These are phyloP conservation scores for Aaosphaeria arxii DNA, from an alignment of 2,329 filamentous ascomycete species.

Conservation along the genomic window DNA sequence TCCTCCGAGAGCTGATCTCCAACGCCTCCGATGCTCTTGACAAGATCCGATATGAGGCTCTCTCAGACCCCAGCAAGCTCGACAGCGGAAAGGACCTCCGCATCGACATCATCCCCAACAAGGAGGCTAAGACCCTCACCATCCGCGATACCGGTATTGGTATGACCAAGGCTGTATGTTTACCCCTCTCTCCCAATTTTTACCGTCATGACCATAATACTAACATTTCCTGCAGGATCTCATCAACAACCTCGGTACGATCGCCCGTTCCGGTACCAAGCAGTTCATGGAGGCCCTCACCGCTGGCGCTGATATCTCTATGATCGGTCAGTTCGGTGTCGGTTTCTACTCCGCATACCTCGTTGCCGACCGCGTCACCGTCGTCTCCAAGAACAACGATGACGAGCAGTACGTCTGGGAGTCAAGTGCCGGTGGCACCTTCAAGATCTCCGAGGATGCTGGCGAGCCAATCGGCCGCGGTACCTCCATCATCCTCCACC, in stretches of 20 bases:
- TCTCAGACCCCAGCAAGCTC: constrained; percentile 96
- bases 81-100: constrained; percentile 96
- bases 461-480: constrained; percentile 89
- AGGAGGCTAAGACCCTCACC: constrained; percentile 95
- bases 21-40: constrained; percentile 98
- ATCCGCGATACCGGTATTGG: constrained; percentile 98
- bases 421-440: constrained; percentile 94
- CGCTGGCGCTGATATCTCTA: constrained; percentile 97
- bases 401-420: constrained; percentile 99
- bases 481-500: constrained; percentile 96
- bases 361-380: constrained; percentile 91
- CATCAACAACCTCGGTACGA: constrained; percentile 99
- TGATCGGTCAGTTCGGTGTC: constrained; percentile 99
- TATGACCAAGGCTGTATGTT: constrained; percentile 83
- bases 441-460: constrained; percentile 87
- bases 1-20: constrained; percentile 96
- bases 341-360: constrained; percentile 99
- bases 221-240: constrained; percentile 56
- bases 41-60: constrained; percentile 99
- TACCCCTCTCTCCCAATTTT: neutral
- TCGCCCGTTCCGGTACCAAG: constrained; percentile 98
- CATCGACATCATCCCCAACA: constrained; percentile 98
- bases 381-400: constrained; percentile 98
- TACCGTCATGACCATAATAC: constrained; percentile 35
- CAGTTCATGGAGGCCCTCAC: constrained; percentile 99